phyloP scores from a whole-genome alignment of 176 grass and related monocot genomes.

The Hordeum vulgare region DNA sequence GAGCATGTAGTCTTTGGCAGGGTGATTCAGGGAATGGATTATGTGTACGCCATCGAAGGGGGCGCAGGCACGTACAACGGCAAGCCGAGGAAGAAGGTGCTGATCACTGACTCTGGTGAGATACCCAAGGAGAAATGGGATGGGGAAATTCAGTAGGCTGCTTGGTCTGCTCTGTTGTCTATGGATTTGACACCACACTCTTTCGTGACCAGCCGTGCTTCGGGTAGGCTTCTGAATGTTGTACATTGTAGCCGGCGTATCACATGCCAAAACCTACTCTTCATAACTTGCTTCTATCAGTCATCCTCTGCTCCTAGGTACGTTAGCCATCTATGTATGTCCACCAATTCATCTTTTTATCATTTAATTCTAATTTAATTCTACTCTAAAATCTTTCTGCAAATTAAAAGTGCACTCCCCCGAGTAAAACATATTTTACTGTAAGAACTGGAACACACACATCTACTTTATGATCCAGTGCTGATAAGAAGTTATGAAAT shows the following conservation, averaged over 20 bases:
- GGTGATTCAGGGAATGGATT: constrained; percentile 93
- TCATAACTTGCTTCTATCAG: no score
- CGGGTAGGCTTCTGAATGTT: background rate
- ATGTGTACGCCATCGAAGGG: constrained; percentile 80
- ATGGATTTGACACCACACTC: background rate
- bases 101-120: constrained; percentile 74
- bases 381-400: no score
- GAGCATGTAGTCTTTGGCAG: constrained; percentile 89
- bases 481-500: no score
- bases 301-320: no score
- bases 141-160: constrained; percentile 32
- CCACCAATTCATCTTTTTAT: no score
- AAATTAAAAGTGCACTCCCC: no score
- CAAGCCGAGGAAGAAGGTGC: constrained; percentile 79
- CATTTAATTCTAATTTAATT: no score
- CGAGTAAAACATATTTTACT: no score
- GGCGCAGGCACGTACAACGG: constrained; percentile 91
- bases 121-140: constrained; percentile 79
- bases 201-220: background rate
- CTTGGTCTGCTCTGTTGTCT: background rate
- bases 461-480: no score
- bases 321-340: no score
- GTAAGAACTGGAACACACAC: no score
- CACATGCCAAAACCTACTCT: background rate
- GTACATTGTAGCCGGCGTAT: constrained; percentile 21